Base-by-base conservation (phyloP, 2,329 filamentous ascomycete species). In the Aspergillus neotritici region DNA sequence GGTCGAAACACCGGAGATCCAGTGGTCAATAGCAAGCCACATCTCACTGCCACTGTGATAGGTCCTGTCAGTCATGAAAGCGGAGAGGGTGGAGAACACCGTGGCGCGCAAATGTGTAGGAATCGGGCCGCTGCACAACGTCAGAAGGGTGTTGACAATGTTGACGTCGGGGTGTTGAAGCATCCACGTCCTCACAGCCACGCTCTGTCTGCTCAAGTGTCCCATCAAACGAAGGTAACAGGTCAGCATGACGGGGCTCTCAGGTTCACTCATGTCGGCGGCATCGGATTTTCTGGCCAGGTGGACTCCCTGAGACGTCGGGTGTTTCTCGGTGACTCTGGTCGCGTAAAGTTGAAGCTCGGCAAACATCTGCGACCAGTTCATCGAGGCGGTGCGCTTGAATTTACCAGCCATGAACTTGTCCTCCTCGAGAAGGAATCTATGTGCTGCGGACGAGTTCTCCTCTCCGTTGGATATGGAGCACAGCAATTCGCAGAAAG, bases 241-340 rank as follows among this genome's bases (percentile, higher is more conserved):
- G 61, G 96, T 89, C 21, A 98, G 75, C 87, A 98, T 96, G 68
- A 95, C 86, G n/a, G 85, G 83, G 32, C 87, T 94, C 64, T 98
- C 94, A 4, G 89, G 87, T 61, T 96, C 91, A 21, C 94, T 89
- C 47, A 87, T 82, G 47, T 84, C 77, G 34, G 85, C 82, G 13
- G 72, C 73, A 34, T 78, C 72, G 35, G 79, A 71, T 62, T 87
- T 84, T 36, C 77, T 76, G 41, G 76, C 64, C 48, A 82, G 76
- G 55, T 79, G 77, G 12, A 75, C 62, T 11, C 76, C 62, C 48
- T 80, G 82, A 40, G 75, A 65, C 4, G 74, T 64, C 16, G 76
- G 66, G 43, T 86, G 79, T 55, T 83, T 84, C 50, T 94, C 85
- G 37, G 83, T 82, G 42, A 93, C 82, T 54, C 85, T 87, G 31